phyloP scores from a whole-genome alignment of 73 alveolate genomes.

The Tetrahymena malaccensis region DNA sequence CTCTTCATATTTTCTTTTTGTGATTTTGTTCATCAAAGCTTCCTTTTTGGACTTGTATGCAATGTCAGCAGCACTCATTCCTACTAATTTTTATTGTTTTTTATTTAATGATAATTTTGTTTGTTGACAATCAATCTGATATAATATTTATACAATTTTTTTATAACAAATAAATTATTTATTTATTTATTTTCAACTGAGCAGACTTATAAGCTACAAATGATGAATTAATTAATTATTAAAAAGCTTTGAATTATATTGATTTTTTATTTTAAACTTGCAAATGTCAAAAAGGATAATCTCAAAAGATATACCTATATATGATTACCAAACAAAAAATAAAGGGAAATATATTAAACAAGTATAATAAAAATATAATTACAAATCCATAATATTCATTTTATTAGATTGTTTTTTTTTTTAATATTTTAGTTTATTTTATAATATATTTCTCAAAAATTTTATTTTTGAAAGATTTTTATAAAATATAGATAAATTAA shows the following conservation, averaged over 20 bases:
- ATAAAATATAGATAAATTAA: no score
- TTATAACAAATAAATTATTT: neutral
- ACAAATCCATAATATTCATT: no score
- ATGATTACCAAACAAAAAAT: neutral
- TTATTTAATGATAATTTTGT: neutral
- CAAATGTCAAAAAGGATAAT: neutral
- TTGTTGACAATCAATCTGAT: neutral
- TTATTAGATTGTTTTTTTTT: no score
- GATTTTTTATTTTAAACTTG: neutral
- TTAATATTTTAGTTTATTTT: no score
- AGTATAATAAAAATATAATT: no score
- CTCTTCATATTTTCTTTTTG: neutral
- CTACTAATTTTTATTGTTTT: neutral
- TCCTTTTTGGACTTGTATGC: neutral
- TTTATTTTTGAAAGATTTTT: neutral
- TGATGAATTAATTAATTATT: neutral
- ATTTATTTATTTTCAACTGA: no score
- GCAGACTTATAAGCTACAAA: neutral
- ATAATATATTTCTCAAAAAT: no score
- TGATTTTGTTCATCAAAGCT: neutral
- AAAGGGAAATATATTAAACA: no score
- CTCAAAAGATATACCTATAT: neutral
- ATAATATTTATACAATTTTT: neutral
- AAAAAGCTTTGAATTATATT: neutral
- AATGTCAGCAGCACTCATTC: neutral